Conservation (phyloP, 2,329 filamentous ascomycete species). For the Sporothrix euskadiensis region DNA sequence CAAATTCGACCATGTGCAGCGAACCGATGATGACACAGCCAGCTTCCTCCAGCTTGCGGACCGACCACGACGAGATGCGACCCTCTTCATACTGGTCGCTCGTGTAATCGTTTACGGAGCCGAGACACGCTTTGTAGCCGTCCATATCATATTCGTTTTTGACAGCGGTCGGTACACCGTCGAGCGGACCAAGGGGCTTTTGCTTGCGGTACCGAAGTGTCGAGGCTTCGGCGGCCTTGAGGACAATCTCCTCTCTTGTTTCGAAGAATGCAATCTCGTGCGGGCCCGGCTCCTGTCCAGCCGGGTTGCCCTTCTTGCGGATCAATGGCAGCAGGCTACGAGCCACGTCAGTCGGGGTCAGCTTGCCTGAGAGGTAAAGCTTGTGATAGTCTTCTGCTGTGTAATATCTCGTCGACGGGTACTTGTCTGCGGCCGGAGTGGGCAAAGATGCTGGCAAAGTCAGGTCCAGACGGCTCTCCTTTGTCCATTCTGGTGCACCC, state of each 20-base stretch:
- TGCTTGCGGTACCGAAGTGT: conserved; percentile 53
- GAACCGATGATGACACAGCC: conserved; percentile 73
- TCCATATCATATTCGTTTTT: conserved; percentile 77
- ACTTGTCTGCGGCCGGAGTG: conserved; percentile 38
- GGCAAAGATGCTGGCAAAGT: conserved; percentile 26
- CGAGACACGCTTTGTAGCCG: conserved; percentile 69
- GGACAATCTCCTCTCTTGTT: conserved; percentile 45
- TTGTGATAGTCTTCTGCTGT: conserved; percentile 49
- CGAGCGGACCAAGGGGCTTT: conserved; percentile 62
- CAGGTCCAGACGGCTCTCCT: conserved; percentile 27
- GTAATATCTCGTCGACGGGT: conserved; percentile 43
- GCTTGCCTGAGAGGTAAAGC: conserved; percentile 47
- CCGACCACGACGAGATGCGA: conserved; percentile 65
- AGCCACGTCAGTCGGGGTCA: conserved; percentile 51
- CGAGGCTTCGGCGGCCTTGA: conserved; percentile 48
- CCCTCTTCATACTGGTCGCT: conserved; percentile 43
- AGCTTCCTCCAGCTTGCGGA: conserved; percentile 67
- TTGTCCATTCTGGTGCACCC: conserved; percentile 45
- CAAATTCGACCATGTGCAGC: conserved; percentile 74
- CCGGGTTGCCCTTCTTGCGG: conserved; percentile 35
- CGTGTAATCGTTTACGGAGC: conserved; percentile 62
- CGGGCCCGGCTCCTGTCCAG: conserved; percentile 41
- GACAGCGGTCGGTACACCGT: conserved; percentile 71
- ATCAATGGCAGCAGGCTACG: conserved; percentile 50
- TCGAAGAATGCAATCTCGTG: conserved; percentile 50